Evolutionary conservation across 2,329 filamentous ascomycete genomes (phyloP).

Genomic region (Pseudofabraea citricarpa): DNA sequence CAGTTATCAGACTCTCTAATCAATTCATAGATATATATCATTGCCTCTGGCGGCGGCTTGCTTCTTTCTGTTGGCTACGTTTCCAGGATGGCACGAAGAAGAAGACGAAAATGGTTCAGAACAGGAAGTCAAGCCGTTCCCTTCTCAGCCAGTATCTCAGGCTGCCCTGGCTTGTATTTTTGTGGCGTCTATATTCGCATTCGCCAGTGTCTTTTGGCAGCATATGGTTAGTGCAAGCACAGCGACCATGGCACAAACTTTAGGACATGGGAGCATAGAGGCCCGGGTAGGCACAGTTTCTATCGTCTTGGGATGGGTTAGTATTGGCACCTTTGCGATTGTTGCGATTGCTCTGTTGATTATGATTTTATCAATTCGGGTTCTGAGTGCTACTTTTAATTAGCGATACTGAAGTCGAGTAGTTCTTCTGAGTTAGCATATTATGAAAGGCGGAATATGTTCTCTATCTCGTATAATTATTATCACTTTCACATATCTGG

Average conservation of each 20-base stretch:
- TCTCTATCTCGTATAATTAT: no score
- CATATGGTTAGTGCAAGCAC: conserved; percentile 6
- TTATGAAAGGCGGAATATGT: no score
- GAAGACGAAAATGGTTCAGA: conserved; percentile 45
- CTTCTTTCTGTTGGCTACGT: conserved; percentile 6
- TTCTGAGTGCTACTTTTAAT: no score
- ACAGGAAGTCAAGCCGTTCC: conserved; percentile 85
- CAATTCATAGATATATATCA: conserved; percentile 3
- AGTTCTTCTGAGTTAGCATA: no score
- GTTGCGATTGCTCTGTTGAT: neutral
- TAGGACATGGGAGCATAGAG: conserved; percentile 9
- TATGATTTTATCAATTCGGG: neutral
- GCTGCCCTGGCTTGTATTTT: neutral
- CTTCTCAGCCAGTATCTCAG: conserved; percentile 49
- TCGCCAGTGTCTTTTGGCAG: conserved; percentile 8
- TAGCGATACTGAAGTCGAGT: no score
- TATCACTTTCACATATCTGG: no score
- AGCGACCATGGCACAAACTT: conserved; percentile 4
- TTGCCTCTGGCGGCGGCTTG: conserved; percentile 4
- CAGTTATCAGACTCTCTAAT: neutral
- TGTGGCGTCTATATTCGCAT: conserved; percentile 7
- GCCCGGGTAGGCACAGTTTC: conserved; percentile 5
- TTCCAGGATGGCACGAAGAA: conserved; percentile 12
- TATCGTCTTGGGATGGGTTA: conserved; percentile 10
- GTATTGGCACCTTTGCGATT: neutral